A percentile compares a stretch with the other conserved stretches of the same genome.
Evolutionary conservation across 257 asterid genomes (phyloP).

Genomic region (Catharanthus roseus): DNA sequence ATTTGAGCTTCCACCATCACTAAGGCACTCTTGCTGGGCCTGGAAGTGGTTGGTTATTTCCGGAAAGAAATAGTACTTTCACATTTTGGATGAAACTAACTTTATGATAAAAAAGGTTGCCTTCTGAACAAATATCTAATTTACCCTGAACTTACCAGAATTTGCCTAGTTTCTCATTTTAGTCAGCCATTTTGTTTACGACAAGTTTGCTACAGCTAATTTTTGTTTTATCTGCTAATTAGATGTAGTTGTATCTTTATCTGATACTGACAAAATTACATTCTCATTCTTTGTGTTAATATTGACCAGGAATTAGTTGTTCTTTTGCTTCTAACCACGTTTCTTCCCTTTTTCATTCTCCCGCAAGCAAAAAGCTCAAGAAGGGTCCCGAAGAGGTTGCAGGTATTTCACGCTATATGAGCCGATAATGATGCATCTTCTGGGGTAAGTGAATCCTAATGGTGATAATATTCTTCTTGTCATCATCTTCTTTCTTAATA

Average conservation of each 20-base stretch:
- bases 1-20: not conserved
- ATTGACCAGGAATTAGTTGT: conserved; percentile 1
- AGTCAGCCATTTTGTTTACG: not conserved
- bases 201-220: not conserved
- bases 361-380: not conserved
- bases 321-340: not conserved
- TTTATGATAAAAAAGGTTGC: not conserved
- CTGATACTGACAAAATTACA: not conserved
- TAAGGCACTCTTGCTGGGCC: not conserved
- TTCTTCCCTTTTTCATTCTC: not conserved
- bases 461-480: conserved; percentile 8
- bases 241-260: not conserved
- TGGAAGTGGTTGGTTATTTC: not conserved
- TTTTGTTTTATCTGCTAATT: not conserved
- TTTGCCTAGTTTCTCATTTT: not conserved
- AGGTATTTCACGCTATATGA: conserved; percentile 15
- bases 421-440: conserved; percentile 4
- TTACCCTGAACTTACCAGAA: not conserved
- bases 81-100: not conserved
- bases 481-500: conserved; percentile 6
- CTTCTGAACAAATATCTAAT: not conserved
- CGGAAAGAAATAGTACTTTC: not conserved
- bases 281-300: not conserved
- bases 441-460: conserved; percentile 4
- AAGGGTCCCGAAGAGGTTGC: not conserved